Evolutionary conservation across 768 basidiomycete genomes (phyloP).

Genomic region (Suillus luteus): DNA sequence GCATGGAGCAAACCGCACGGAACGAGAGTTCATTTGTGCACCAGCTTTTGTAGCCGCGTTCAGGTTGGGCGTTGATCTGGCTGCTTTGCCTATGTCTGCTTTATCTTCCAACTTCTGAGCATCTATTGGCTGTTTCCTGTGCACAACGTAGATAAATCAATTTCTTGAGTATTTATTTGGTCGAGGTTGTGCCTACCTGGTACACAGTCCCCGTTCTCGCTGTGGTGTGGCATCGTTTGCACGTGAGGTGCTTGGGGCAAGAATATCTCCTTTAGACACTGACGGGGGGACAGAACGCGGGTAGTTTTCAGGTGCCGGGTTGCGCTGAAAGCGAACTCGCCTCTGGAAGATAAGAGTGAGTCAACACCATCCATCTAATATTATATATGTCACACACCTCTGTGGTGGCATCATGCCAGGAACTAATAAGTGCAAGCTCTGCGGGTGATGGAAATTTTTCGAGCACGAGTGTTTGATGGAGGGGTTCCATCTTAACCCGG

Average conservation of each 20-base stretch:
- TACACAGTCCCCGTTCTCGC: conserved; percentile 22
- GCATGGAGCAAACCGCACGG: not conserved
- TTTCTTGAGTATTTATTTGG: not conserved
- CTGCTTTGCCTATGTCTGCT: conserved; percentile 19
- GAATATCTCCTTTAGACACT: conserved; percentile 12
- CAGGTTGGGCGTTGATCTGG: conserved; percentile 30
- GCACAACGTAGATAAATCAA: not conserved
- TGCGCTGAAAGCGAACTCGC: conserved; percentile 28
- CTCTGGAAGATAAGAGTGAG: conserved; percentile 11
- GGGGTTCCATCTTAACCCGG: conserved; percentile 11
- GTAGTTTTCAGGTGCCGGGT: conserved; percentile 8
- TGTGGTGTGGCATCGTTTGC: conserved; percentile 9
- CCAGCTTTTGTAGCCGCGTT: conserved; percentile 8
- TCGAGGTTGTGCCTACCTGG: conserved; percentile 19
- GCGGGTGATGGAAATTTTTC: conserved; percentile 22
- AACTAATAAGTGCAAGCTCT: conserved; percentile 22
- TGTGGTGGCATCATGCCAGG: conserved; percentile 30
- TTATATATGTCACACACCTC: conserved; percentile 18
- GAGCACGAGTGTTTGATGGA: conserved; percentile 18
- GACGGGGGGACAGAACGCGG: conserved; percentile 14
- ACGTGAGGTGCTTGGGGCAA: not conserved
- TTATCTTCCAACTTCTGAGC: too few relatives aligned
- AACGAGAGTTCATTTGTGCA: not conserved
- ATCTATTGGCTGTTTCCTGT: conserved; percentile 18
- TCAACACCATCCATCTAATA: conserved; percentile 4